A percentile compares a stretch with the other conserved stretches of the same genome.
phyloP scores from a whole-genome alignment of 352 stramenopile species.

The Phytophthora constricta region DNA sequence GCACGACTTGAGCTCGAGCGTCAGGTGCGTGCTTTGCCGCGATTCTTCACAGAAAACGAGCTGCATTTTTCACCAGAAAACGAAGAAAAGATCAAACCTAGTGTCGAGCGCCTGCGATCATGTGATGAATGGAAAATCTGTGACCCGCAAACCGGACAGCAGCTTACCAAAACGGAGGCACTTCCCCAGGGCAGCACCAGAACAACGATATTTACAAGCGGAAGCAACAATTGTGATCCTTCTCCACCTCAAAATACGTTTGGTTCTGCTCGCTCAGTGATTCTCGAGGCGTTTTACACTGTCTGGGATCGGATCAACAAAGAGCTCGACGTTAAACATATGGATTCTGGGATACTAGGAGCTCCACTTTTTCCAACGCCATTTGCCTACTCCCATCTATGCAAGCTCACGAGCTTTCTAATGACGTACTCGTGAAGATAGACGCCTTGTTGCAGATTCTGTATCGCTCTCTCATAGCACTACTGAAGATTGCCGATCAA shows the following conservation, averaged over 20 bases:
- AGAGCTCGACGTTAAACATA: conserved; percentile 35
- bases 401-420: conserved; percentile 16
- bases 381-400: conserved; percentile 33
- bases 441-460: conserved; percentile 30
- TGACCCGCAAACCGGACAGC: conserved; percentile 72
- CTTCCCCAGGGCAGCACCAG: background rate
- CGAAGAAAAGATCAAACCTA: conserved; percentile 58
- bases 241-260: conserved; percentile 2
- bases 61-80: conserved; percentile 32
- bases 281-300: conserved; percentile 37
- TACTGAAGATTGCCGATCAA: conserved; percentile 29
- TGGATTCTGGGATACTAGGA: conserved; percentile 22
- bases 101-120: conserved; percentile 69
- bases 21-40: conserved; percentile 63
- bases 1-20: conserved; percentile 59
- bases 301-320: conserved; percentile 30
- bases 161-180: conserved; percentile 31
- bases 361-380: conserved; percentile 31
- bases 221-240: conserved; percentile 18
- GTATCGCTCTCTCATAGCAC: conserved; percentile 33
- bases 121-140: conserved; percentile 89
- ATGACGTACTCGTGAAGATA: conserved; percentile 20
- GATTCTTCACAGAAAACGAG: conserved; percentile 71
- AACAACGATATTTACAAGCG: background rate
- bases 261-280: conserved; percentile 1